Evolutionary conservation across 768 basidiomycete genomes (phyloP), one percentile per base, ranked within the genome.

Genomic region (Tylopilus balloui): DNA sequence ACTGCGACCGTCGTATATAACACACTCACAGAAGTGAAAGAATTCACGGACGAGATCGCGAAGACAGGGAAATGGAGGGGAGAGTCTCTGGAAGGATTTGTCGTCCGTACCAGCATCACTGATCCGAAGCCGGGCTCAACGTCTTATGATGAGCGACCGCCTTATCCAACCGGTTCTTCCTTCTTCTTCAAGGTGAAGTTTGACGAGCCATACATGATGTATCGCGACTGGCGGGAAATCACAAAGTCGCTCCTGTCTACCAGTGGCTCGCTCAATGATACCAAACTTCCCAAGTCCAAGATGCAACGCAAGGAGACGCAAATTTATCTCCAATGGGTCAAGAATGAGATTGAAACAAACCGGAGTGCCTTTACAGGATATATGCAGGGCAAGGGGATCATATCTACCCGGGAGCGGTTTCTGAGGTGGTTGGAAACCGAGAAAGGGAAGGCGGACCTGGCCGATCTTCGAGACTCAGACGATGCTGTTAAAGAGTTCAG

Each of bases 171-270:
- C 1, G 90, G 86, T 25, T 81, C 87, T 2, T 86, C 91, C n/a
- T n/a, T n/a, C 76, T 97, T 99, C 78, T 98, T 96, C 83, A 99
- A 99, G 65, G 78, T 99, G 72, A 99, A 99, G 66, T 98, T 97
- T 67, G 93, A 98, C 67, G 92, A 98, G 62, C 95, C 95, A 3
- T 99, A 99, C 65, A 84, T 97, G 78, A 94, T 95, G 83, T 98
- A 96, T 70, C 86, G 96, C 47, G 90, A 94, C 64, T 98, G 93
- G 92, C 79, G 95, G 47, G 95, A 98, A 69, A 76, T 94, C 45
- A 97, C 96, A 6, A 89, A 90, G 64, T 68, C 65, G 11, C 73
- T 95, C n/a, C 73, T 93, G 9, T 59, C 70, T 7, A 55, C 69
- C 37, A 68, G 73, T 35, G 60, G 55, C 44, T 54, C 62, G 35